These are phyloP conservation scores for Phoenix roebelenii DNA, from an alignment of 176 grass and related monocot species.

Conservation along the genomic window DNA sequence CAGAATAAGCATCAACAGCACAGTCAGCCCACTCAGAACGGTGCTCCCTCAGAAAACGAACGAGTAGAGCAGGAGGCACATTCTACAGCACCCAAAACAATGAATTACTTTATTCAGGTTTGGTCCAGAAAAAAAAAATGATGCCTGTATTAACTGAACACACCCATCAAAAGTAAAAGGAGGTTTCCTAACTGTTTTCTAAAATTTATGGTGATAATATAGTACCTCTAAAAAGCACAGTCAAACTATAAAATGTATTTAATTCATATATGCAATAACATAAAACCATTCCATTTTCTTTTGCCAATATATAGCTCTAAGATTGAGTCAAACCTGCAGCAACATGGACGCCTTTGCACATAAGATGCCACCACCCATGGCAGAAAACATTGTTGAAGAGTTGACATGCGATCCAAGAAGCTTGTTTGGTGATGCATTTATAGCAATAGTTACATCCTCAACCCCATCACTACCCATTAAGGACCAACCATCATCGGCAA, in stretches of 20 bases:
- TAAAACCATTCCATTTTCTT: too few relatives aligned
- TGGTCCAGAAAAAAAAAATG: background rate
- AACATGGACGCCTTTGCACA: slow-evolving; percentile 14
- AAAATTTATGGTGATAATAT: too few relatives aligned
- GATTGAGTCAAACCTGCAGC: background rate
- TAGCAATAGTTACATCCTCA: slow-evolving; percentile 7
- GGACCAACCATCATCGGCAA: slow-evolving; percentile 8
- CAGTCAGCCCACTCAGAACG: slow-evolving; percentile 88
- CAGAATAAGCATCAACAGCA: slow-evolving; percentile 87
- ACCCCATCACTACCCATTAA: background rate
- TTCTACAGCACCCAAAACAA: slow-evolving; percentile 46
- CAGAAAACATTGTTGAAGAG: slow-evolving; percentile 6
- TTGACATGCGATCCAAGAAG: slow-evolving; percentile 3
- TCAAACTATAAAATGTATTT: too few relatives aligned
- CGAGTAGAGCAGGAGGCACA: slow-evolving; percentile 72
- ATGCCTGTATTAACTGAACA: background rate
- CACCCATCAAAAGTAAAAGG: too few relatives aligned
- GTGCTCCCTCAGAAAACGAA: slow-evolving; percentile 86
- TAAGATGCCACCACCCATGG: slow-evolving; percentile 5
- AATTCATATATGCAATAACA: too few relatives aligned
- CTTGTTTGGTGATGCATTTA: slow-evolving; percentile 4
- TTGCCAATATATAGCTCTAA: too few relatives aligned
- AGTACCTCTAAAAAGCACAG: too few relatives aligned
- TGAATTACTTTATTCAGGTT: background rate
- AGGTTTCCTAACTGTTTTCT: too few relatives aligned